Evolutionary conservation across 768 basidiomycete genomes (phyloP), one percentile per base, ranked within the genome.

Genomic region (Cystofilobasidium bisporidii): DNA sequence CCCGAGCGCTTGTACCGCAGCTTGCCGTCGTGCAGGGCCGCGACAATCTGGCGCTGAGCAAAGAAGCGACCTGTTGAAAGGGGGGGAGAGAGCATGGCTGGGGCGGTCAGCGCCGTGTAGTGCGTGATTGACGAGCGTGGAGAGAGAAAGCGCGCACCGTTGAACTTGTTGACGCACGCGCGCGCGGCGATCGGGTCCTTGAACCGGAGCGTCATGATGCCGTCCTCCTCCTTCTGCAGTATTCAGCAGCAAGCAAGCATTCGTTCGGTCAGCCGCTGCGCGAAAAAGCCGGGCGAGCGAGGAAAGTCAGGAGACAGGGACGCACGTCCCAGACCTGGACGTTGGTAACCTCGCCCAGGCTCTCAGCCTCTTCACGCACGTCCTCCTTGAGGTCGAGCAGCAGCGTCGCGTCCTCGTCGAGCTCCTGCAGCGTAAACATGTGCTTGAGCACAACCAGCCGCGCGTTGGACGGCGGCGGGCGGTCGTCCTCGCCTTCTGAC

Each of bases 201-300:
- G 80, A 97, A 99, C 72, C 97, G 96, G 70, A 98, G 86, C 0
- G 92, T 93, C 85, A 98, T 97, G 70, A 98, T 78, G 4, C 96
- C 94, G 43, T 94, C 91, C 40, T 84, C 78, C 76, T 99, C 96
- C 81, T 87, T 85, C 92, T 99, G 78, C 48, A 68, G 26, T 48
- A 41, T 41, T 41, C 15, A 1, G 18, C 8, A 41, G 45, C 10
- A 24, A 43, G 24, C 41, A 33, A 26, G 20, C 30, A 38, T 64
- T 15, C n/a, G n/a, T n/a, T 32, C 6, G 9, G 26, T 24, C 26
- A 28, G 24, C 12, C 2, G 36, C 43, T 43, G 4, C 17, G 43
- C 17, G 24, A 32, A 40, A 6, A 30, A 64, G 24, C 28, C 9
- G 43, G 20, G 43, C 10, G 22, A 24, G 30, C 65, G 60, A 17